Percentiles rank a stretch among this genome's conserved stretches.
phyloP scores from a whole-genome alignment of 2,329 filamentous ascomycete genomes.

The Hymenotorrendiella dingleyae region DNA sequence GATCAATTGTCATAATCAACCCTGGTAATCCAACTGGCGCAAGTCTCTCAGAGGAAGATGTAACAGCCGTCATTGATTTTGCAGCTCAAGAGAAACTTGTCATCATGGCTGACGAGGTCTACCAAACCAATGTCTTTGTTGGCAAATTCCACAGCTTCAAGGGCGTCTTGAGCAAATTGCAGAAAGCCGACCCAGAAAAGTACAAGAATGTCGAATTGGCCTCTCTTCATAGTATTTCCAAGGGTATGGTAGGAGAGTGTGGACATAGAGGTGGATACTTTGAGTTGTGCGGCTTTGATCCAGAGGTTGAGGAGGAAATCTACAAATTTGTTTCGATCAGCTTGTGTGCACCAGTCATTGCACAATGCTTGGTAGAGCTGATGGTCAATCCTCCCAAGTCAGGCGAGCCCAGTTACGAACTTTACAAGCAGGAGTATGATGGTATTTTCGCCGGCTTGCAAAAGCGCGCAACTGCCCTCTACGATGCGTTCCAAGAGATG shows the following conservation, averaged over 20 bases:
- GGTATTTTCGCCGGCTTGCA: constrained; percentile 73
- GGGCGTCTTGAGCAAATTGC: constrained; percentile 73
- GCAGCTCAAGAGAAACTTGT: constrained; percentile 81
- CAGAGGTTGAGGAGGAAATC: constrained; percentile 81
- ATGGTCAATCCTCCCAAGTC: constrained; percentile 92
- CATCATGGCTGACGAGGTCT: constrained; percentile 92
- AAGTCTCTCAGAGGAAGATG: constrained; percentile 70
- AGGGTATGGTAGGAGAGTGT: constrained; percentile 98
- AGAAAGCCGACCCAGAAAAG: constrained; percentile 65
- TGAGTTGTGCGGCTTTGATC: constrained; percentile 85
- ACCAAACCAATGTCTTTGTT: constrained; percentile 97
- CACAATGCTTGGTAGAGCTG: constrained; percentile 92
- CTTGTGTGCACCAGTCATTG: constrained; percentile 90
- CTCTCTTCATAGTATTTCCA: constrained; percentile 88
- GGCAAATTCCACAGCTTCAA: constrained; percentile 97
- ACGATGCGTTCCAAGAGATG: constrained; percentile 88
- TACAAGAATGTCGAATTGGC: constrained; percentile 85
- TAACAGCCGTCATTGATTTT: constrained; percentile 80
- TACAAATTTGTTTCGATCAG: constrained; percentile 99
- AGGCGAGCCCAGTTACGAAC: constrained; percentile 76
- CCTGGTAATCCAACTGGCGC: constrained; percentile 96
- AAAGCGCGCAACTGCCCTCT: constrained; percentile 75
- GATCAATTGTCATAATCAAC: constrained; percentile 95
- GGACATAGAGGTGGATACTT: constrained; percentile 97
- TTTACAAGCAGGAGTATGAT: constrained; percentile 82